Evolutionary conservation across 2,329 filamentous ascomycete genomes (phyloP).

Genomic region (Fusarium fracticaudum): DNA sequence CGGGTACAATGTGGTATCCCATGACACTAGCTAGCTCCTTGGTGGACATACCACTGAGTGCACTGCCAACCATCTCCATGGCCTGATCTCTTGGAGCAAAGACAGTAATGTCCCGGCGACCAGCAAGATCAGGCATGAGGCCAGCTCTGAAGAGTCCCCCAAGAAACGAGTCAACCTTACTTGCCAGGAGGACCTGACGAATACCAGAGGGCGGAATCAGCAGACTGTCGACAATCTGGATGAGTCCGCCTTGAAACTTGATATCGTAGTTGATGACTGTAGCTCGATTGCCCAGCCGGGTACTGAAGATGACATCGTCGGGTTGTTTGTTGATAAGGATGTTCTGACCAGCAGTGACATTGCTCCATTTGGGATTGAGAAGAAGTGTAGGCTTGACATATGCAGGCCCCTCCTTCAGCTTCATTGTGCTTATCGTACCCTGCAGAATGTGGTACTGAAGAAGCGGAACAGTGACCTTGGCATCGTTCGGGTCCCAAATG

Average conservation of each 20-base stretch:
- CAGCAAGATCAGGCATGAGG: constrained; percentile 54
- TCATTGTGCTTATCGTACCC: constrained; percentile 55
- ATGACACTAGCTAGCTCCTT: constrained; percentile 63
- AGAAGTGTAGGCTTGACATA: constrained; percentile 57
- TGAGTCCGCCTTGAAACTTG: constrained; percentile 57
- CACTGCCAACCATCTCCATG: constrained; percentile 65
- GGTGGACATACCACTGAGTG: constrained; percentile 57
- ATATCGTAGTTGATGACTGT: constrained; percentile 56
- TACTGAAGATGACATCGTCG: constrained; percentile 58
- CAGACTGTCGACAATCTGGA: constrained; percentile 63
- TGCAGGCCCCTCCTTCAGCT: constrained; percentile 50
- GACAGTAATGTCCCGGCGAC: constrained; percentile 62
- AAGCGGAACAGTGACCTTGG: constrained; percentile 57
- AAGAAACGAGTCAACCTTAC: constrained; percentile 55
- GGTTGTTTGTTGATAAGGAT: constrained; percentile 58
- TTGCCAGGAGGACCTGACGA: constrained; percentile 61
- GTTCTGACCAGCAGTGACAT: constrained; percentile 60
- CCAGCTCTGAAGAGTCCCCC: constrained; percentile 46
- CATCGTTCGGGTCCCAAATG: constrained; percentile 57
- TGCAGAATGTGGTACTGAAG: constrained; percentile 71
- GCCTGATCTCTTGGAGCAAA: constrained; percentile 71
- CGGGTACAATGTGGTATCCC: constrained; percentile 72
- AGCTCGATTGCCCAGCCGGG: constrained; percentile 57
- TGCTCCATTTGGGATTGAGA: constrained; percentile 53
- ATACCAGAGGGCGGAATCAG: constrained; percentile 58